Conservation (phyloP, 2,329 filamentous ascomycete species). For the Phyllachora maydis region DNA sequence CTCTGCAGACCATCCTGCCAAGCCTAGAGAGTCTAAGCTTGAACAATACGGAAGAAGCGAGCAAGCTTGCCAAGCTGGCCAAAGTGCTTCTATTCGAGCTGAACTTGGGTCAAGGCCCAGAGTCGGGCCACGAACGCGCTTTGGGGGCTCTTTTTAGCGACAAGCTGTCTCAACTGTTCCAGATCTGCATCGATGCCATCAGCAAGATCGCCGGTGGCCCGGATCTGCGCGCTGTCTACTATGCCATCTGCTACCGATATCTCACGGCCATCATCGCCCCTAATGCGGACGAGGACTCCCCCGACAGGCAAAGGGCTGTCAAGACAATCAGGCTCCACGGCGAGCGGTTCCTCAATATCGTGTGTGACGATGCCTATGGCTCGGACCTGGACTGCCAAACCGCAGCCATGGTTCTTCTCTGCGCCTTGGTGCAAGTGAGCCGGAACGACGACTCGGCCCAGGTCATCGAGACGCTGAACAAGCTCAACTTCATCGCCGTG, state of each 20-base stretch:
- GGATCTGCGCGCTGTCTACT: conserved; percentile 64
- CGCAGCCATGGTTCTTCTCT: conserved; percentile 68
- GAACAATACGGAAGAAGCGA: conserved; percentile 46
- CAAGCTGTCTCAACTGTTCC: conserved; percentile 79
- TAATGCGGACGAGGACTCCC: conserved; percentile 5
- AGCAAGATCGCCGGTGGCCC: conserved; percentile 50
- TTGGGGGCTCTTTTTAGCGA: conserved; percentile 63
- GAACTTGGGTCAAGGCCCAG: conserved; percentile 24
- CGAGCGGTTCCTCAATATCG: conserved; percentile 60
- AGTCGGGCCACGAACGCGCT: conserved; percentile 6
- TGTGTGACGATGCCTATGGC: conserved; percentile 85
- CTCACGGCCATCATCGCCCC: conserved; percentile 40
- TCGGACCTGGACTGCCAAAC: conserved; percentile 68
- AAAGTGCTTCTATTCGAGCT: conserved; percentile 53
- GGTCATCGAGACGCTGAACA: conserved; percentile 60
- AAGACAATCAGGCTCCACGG: conserved; percentile 45
- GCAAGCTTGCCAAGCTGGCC: conserved; percentile 59
- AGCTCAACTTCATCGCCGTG: conserved; percentile 78
- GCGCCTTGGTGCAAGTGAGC: conserved; percentile 47
- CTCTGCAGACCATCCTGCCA: conserved; percentile 70
- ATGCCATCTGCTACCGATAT: conserved; percentile 80
- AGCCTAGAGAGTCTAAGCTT: conserved; percentile 63
- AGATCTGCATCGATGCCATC: conserved; percentile 63
- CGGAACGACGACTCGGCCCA: conserved; percentile 40
- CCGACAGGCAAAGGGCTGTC: conserved; percentile 39